Base-by-base conservation (phyloP, 1,139 yeast genomes). In the Barnettozyma hawaiiensis region DNA sequence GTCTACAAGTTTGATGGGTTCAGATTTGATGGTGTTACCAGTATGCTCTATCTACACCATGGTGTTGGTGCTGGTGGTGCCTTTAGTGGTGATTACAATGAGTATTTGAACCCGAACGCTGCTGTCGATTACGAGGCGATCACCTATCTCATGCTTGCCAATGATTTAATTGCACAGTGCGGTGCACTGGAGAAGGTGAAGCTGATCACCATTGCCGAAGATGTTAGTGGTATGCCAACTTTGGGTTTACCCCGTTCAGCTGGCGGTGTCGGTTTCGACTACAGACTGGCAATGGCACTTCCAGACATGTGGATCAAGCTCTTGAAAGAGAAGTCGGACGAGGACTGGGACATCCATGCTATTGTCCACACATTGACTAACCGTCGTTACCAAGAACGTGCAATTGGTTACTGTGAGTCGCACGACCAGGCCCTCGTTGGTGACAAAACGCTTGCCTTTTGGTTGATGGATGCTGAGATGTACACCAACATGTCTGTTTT, bases 281-380 rank as follows among this genome's bases (percentile, higher is more conserved):
- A 90, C 62, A 73, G 97, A 52, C 70, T 92, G 46, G 94, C 96
- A 3, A 92, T 92, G 98, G 97, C 97, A 1, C 73, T 92, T 47
- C 98, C 98, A 6, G 98, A 92, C 63, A 90, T 90, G 97, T 92
- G 98, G 97, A 92, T 92, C 66, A 92, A 92, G 63, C 66, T 89
- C 41, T 67, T 92, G 54, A 92, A 92, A 61, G 97, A 90, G 60
- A 69, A 75, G 49, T 59, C 67, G 31, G 98, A 92, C 61, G 96
- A 90, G 50, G 84, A 87, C 43, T 92, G 98, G 98, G 89, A 90
- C 57, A 64, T 92, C 68, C 90, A 84, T 27, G 70, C 73, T 48
- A 87, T 92, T 46, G 82, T 81, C 19, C 82, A 77, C 59, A 86
- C 95, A 1, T 73, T 92, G 55, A 81, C 95, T 35, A 92, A 92